Percentiles rank a stretch among this genome's conserved stretches.
These are phyloP conservation scores for Tulasnella sp. DNA, from an alignment of 768 basidiomycete species.

Conservation along the genomic window DNA sequence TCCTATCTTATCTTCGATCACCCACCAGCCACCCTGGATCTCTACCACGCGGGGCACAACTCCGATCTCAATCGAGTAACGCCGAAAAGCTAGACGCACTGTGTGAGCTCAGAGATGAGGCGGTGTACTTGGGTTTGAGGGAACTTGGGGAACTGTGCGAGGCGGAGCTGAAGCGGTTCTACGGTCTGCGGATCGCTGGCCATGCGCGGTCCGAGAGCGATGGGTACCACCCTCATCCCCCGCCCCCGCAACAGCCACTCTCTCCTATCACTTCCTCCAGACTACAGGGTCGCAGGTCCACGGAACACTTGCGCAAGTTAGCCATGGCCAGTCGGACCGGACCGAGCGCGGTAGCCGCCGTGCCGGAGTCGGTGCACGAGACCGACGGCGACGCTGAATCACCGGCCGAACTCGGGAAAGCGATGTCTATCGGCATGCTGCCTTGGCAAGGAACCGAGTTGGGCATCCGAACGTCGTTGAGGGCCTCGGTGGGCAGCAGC, in stretches of 20 bases:
- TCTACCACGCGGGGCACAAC: slow-evolving; percentile 51
- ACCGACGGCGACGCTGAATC: background rate
- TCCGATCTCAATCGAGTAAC: slow-evolving; percentile 18
- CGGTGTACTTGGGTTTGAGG: slow-evolving; percentile 58
- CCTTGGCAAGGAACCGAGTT: background rate
- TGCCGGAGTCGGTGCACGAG: background rate
- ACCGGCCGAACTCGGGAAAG: background rate
- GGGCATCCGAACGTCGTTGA: background rate
- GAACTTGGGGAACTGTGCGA: slow-evolving; percentile 53
- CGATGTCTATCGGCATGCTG: background rate
- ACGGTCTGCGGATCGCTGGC: background rate
- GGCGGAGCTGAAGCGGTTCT: slow-evolving; percentile 39
- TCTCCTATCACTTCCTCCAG: background rate
- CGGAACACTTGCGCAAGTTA: background rate
- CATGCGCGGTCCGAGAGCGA: background rate
- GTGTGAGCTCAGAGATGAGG: slow-evolving; percentile 70
- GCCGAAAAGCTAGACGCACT: slow-evolving; percentile 46
- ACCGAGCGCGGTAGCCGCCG: background rate
- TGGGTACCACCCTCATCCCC: background rate
- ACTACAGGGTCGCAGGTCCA: background rate
- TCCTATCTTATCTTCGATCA: slow-evolving; percentile 59
- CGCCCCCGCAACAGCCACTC: background rate
- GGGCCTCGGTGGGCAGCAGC: background rate
- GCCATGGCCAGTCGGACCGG: too few species aligned
- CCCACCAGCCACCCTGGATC: slow-evolving; percentile 29